Base-by-base conservation (phyloP, 1,284 basidiomycete species). In the Naganishia cerealis region DNA sequence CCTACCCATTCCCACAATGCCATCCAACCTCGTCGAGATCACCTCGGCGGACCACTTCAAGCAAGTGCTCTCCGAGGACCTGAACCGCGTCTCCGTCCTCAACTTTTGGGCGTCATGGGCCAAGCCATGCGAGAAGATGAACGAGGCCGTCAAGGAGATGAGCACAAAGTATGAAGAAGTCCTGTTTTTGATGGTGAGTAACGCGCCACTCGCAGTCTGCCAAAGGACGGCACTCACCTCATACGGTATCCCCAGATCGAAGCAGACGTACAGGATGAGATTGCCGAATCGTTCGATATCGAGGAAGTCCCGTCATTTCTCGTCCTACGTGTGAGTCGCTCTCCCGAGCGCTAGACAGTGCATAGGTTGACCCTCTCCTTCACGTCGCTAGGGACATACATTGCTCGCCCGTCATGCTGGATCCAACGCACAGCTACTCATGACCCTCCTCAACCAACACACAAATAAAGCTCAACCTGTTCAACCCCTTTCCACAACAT, bases 41-140 rank as follows among this genome's bases (percentile, higher is more conserved):
- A 78, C 81, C 33, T 89, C 89, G 6, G 80, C 90, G 0, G 81
- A 85, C 16, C 86, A 92, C 69, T 91, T 96, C 81, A 87, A 92
- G 78, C 77, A 82, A 16, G 79, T 91, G 9, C 86, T 97, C 57
- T 88, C 87, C 0, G 76, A 80, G 46, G 92, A 96, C 80, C 85
- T 96, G 54, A 81, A 85, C 29, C 84, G 90, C 40, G 85, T 94
- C 29, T 92, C 92, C 7, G 82, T 94, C 48, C 87, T 95, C 76
- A 92, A 91, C 82, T 97, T 96, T 80, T 94, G 92, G 89, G 91
- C 94, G 67, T 84, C 87, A 78, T 96, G 91, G 91, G 94, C 92
- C 0, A 90, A 87, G 72, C 92, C 92, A 48, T 96, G 93, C 83
- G 84, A 85, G 72, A 85, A 88, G 73, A 95, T 94, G 88, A 94